Evolutionary conservation across 305 asterid species (phyloP).

Genomic region (Lippia alba): DNA sequence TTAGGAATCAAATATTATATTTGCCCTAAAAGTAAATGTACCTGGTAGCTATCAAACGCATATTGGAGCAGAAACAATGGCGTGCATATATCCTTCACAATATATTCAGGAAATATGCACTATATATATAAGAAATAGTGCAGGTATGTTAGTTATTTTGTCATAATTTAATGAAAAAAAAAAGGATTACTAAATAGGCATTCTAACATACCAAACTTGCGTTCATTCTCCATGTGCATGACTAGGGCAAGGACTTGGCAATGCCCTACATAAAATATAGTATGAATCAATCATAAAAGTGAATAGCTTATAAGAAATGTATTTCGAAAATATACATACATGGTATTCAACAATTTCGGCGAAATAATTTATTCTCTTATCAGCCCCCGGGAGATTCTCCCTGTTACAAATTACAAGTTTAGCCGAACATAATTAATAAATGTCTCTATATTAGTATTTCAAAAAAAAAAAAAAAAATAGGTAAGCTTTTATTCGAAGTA

Average conservation of each 20-base stretch:
- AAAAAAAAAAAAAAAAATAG: background rate
- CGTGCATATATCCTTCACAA: constrained; percentile 41
- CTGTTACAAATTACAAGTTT: constrained; percentile 28
- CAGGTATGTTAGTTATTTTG: background rate
- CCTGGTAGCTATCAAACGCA: constrained; percentile 47
- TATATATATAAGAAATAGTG: constrained; percentile 1
- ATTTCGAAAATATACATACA: constrained; percentile 29
- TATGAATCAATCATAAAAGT: too few relatives aligned
- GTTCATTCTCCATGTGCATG: constrained; percentile 48
- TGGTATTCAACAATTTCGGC: constrained; percentile 34
- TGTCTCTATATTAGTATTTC: background rate
- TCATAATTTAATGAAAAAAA: background rate
- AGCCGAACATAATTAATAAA: background rate
- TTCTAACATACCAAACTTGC: constrained; percentile 40
- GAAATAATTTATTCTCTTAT: constrained; percentile 29
- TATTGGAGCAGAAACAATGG: constrained; percentile 53
- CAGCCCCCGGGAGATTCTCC: constrained; percentile 36
- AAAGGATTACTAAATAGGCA: background rate
- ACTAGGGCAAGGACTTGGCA: constrained; percentile 39
- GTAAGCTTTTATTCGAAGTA: background rate
- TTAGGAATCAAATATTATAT: too few relatives aligned
- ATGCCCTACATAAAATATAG: constrained; percentile 30
- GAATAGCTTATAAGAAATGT: too few relatives aligned
- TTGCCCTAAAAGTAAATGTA: background rate
- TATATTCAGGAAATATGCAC: constrained; percentile 59